Conservation (phyloP, 2,329 filamentous ascomycete species). For the Claviceps humidiphila region DNA sequence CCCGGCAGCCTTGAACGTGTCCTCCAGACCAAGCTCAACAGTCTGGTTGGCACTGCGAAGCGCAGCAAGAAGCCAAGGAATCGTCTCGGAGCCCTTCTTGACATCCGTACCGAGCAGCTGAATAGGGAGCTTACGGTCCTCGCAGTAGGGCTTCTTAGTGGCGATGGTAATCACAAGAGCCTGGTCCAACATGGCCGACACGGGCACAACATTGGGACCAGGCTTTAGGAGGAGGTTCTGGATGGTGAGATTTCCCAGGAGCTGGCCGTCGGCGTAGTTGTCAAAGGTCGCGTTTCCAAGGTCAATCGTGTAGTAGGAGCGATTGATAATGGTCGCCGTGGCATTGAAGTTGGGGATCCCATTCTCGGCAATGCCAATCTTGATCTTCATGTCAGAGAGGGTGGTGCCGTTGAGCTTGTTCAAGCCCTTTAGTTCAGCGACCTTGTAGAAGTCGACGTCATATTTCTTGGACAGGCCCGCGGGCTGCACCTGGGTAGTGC, state of each 20-base stretch:
- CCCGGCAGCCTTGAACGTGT: slow-evolving; percentile 22
- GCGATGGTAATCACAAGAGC: slow-evolving; percentile 26
- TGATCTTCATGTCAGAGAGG: slow-evolving; percentile 23
- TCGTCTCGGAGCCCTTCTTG: slow-evolving; percentile 33
- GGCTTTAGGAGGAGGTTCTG: slow-evolving; percentile 44
- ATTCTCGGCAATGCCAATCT: slow-evolving; percentile 2
- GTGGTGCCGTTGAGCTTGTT: slow-evolving; percentile 43
- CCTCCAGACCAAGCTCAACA: slow-evolving; percentile 37
- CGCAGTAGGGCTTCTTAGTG: slow-evolving; percentile 35
- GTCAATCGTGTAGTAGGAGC: slow-evolving; percentile 48
- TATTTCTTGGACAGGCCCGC: slow-evolving; percentile 34
- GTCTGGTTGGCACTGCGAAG: slow-evolving; percentile 37
- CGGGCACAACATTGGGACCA: slow-evolving; percentile 41
- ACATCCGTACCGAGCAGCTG: slow-evolving; percentile 40
- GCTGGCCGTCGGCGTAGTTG: slow-evolving; percentile 37
- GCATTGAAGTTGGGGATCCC: slow-evolving; percentile 44
- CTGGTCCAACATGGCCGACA: slow-evolving; percentile 42
- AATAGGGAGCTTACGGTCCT: slow-evolving; percentile 40
- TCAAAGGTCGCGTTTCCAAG: slow-evolving; percentile 53
- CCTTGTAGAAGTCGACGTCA: slow-evolving; percentile 43
- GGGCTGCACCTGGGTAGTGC: slow-evolving; percentile 38
- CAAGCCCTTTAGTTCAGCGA: slow-evolving; percentile 33
- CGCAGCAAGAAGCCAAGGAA: slow-evolving; percentile 44
- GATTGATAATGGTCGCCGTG: slow-evolving; percentile 48
- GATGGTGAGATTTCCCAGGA: slow-evolving; percentile 44